Percentiles rank a stretch among this genome's conserved stretches.
phyloP scores from a whole-genome alignment of 164 flowering plant species.

The Vitis amurensis region DNA sequence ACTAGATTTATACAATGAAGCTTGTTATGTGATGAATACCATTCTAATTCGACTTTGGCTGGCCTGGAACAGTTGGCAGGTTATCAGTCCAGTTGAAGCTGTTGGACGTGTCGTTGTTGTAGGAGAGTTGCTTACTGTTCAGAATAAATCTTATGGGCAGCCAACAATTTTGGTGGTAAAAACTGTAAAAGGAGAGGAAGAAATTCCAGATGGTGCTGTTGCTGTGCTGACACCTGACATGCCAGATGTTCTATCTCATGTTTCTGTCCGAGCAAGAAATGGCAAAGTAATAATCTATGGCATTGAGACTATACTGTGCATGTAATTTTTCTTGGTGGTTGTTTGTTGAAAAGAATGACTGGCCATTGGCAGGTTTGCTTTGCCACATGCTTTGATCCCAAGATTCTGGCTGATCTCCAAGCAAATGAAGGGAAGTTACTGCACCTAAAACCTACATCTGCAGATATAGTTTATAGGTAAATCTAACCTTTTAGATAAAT shows the following conservation, averaged over 20 bases:
- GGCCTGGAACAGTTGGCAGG: constrained; percentile 88
- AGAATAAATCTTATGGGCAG: constrained; percentile 65
- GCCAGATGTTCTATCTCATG: constrained; percentile 99
- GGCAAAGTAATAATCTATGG: constrained; percentile 56
- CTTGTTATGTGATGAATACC: neutral
- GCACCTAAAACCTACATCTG: constrained; percentile 71
- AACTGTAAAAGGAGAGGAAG: constrained; percentile 95
- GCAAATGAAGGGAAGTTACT: constrained; percentile 70
- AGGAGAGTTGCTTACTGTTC: constrained; percentile 88
- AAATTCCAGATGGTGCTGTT: constrained; percentile 96
- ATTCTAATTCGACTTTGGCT: constrained; percentile 24
- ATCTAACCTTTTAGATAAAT: neutral
- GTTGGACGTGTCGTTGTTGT: constrained; percentile 82
- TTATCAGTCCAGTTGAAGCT: constrained; percentile 93
- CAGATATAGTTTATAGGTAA: constrained; percentile 82
- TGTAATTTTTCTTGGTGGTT: neutral
- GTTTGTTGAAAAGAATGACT: neutral
- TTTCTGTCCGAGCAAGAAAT: constrained; percentile 98
- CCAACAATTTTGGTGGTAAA: constrained; percentile 91
- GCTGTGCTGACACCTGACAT: constrained; percentile 97
- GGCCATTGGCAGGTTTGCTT: constrained; percentile 71
- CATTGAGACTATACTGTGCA: neutral
- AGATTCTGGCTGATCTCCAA: constrained; percentile 67
- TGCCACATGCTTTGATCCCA: constrained; percentile 90
- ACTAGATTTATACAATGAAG: neutral